Conservation (phyloP, 1,284 basidiomycete genomes). For the Austroboletus niveus region DNA sequence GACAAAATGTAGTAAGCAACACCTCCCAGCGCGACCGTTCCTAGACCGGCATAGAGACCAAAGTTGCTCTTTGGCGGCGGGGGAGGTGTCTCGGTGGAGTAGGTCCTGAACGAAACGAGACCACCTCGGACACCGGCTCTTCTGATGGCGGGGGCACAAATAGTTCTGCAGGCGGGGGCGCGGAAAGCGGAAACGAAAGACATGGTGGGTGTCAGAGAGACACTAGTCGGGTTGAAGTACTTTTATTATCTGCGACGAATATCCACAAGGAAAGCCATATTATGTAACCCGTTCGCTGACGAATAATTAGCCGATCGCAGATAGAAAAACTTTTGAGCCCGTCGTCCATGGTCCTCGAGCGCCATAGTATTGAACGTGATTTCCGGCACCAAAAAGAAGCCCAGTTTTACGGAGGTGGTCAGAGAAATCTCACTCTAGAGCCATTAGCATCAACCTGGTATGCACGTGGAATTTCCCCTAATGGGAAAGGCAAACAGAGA, state of each 20-base stretch:
- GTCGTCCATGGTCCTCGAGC: too few species aligned
- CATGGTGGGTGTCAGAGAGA: constrained; percentile 36
- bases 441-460: background rate
- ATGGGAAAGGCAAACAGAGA: background rate
- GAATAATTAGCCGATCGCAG: background rate
- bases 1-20: constrained; percentile 56
- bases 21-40: constrained; percentile 47
- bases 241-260: constrained; percentile 11
- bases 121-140: constrained; percentile 25
- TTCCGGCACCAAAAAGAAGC: too few species aligned
- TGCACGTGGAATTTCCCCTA: background rate
- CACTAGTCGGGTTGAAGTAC: constrained; percentile 1
- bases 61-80: constrained; percentile 49
- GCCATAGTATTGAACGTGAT: too few species aligned
- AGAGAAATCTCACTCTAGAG: background rate
- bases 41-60: constrained; percentile 55
- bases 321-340: background rate
- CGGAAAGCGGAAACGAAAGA: constrained; percentile 47
- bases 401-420: too few species aligned
- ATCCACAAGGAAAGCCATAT: background rate
- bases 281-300: constrained; percentile 21
- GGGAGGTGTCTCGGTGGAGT: constrained; percentile 51
- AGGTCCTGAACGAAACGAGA: constrained; percentile 48
- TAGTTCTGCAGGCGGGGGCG: constrained; percentile 43
- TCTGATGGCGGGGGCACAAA: constrained; percentile 35